These are phyloP conservation scores for Tolypocladium amazonense DNA, from an alignment of 2,329 filamentous ascomycete species.

Conservation along the genomic window DNA sequence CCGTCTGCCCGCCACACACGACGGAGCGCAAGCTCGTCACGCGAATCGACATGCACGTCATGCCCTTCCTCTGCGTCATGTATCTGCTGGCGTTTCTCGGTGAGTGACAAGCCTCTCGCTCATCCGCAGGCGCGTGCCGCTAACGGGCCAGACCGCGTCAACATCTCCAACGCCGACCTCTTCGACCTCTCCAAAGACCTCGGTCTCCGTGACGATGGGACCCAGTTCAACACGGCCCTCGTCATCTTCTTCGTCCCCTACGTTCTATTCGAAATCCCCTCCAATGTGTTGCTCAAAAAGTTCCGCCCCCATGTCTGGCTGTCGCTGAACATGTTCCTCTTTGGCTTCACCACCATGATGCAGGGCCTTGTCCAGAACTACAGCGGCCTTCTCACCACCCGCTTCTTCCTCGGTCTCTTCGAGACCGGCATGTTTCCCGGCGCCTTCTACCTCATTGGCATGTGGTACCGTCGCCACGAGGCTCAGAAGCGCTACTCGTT, in stretches of 20 bases:
- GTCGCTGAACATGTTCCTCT: conserved; percentile 72
- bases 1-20: conserved; percentile 39
- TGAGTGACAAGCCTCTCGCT: conserved; percentile 10
- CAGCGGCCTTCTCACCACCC: conserved; percentile 62
- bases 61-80: conserved; percentile 64
- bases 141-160: conserved; percentile 47
- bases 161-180: conserved; percentile 67
- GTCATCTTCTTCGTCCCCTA: conserved; percentile 80
- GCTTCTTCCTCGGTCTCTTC: conserved; percentile 76
- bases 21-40: conserved; percentile 55
- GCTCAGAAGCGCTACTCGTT: conserved; percentile 88
- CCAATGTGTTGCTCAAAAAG: conserved; percentile 55
- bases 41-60: conserved; percentile 60
- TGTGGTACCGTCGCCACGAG: conserved; percentile 84
- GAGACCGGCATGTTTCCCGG: conserved; percentile 62
- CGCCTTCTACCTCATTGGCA: conserved; percentile 62
- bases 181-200: conserved; percentile 57
- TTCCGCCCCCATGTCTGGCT: conserved; percentile 58
- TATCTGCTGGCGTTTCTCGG: conserved; percentile 61
- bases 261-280: conserved; percentile 60
- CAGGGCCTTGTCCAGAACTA: conserved; percentile 76
- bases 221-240: conserved; percentile 63
- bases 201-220: conserved; percentile 32
- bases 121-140: not conserved
- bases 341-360: conserved; percentile 63